Conservation (phyloP, 768 basidiomycete species). For the Grammothele lineata region DNA sequence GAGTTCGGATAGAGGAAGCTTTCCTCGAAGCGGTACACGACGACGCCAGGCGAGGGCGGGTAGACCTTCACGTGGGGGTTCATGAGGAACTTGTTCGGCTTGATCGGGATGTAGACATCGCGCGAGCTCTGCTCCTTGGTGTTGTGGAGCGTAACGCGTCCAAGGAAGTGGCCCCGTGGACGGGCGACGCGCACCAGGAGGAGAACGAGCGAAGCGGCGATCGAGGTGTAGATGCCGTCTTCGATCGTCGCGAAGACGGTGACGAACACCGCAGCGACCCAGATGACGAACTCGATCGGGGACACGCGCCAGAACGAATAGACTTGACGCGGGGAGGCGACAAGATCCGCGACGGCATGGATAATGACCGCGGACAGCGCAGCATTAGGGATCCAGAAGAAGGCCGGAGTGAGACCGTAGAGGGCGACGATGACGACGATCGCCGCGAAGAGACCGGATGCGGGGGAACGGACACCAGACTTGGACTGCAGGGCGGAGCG, state of each 20-base stretch:
- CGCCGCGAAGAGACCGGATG: constrained; percentile 78
- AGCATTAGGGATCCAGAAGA: constrained; percentile 81
- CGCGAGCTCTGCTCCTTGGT: constrained; percentile 38
- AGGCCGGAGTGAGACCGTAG: constrained; percentile 91
- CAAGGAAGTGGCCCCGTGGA: constrained; percentile 87
- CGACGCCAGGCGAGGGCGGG: constrained; percentile 77
- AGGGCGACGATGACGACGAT: constrained; percentile 88
- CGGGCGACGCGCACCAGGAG: constrained; percentile 85
- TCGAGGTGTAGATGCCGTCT: constrained; percentile 83
- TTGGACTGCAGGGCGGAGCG: constrained; percentile 93
- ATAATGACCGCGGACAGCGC: constrained; percentile 88
- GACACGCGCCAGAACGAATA: constrained; percentile 91
- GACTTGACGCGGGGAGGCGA: constrained; percentile 77
- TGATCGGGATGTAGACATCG: constrained; percentile 84
- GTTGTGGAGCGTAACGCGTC: constrained; percentile 52
- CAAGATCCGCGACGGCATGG: constrained; percentile 81
- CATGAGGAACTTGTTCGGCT: constrained; percentile 47
- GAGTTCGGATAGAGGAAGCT: constrained; percentile 84
- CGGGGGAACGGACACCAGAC: constrained; percentile 91
- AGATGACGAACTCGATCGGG: constrained; percentile 88
- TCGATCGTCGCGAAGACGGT: constrained; percentile 91
- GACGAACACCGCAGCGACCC: constrained; percentile 78
- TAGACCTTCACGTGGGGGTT: constrained; percentile 70
- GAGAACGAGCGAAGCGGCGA: constrained; percentile 71
- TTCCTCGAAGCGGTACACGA: constrained; percentile 91